Evolutionary conservation across 805 yeast species (phyloP).

Genomic region (Ogataea ganodermae): DNA sequence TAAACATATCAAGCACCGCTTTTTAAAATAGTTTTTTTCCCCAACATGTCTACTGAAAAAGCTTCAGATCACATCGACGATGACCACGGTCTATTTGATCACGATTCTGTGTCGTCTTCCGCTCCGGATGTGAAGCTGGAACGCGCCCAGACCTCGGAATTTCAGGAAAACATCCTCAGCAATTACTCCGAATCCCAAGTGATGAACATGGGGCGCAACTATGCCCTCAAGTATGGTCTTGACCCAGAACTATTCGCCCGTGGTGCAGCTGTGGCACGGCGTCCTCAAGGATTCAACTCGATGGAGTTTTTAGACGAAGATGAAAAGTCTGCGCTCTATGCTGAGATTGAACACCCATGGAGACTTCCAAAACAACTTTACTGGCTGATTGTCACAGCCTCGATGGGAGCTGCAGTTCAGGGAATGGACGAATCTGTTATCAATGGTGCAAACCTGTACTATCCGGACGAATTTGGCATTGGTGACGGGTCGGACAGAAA

Average conservation of each 20-base stretch:
- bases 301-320: slow-evolving; percentile 57
- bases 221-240: slow-evolving; percentile 56
- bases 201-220: slow-evolving; percentile 68
- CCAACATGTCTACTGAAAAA: slow-evolving; percentile 6
- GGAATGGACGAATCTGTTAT: slow-evolving; percentile 81
- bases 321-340: slow-evolving; percentile 52
- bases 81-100: slow-evolving; percentile 14
- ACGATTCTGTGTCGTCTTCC: slow-evolving; percentile 14
- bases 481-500: slow-evolving; percentile 46
- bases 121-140: slow-evolving; percentile 18
- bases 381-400: slow-evolving; percentile 62
- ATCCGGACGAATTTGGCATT: slow-evolving; percentile 57
- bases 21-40: too few species aligned
- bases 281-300: slow-evolving; percentile 56
- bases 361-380: slow-evolving; percentile 47
- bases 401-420: slow-evolving; percentile 77
- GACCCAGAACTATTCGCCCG: slow-evolving; percentile 61
- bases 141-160: slow-evolving; percentile 8
- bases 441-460: slow-evolving; percentile 69
- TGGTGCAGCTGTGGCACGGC: slow-evolving; percentile 69
- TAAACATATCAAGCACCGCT: too few species aligned
- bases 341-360: slow-evolving; percentile 51
- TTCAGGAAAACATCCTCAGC: slow-evolving; percentile 48
- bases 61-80: not conserved
- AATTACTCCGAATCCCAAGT: slow-evolving; percentile 64